Base-by-base conservation (phyloP, 139 green algal genomes). In the Coccomyxa sp. region DNA sequence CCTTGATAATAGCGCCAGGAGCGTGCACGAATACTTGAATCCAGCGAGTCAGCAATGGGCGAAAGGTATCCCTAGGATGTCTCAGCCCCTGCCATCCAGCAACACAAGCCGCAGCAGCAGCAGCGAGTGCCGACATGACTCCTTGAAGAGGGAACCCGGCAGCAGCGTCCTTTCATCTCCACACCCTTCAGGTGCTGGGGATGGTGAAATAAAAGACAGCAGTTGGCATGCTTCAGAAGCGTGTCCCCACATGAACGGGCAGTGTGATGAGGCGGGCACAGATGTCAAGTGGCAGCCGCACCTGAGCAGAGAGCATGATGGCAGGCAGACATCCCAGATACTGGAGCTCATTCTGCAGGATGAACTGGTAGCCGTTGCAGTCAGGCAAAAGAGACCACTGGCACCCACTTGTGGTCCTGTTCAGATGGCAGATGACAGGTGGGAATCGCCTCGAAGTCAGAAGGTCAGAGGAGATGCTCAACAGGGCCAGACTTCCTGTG, bases 351-450 rank as follows among this genome's bases (percentile, higher is more conserved):
- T 80, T 10, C 30, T 86, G 0, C 60, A 45, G 16, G 86, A 68
- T 3, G 57, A 86, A n/a, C 58, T 85, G n/a, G 45, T 89, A 58
- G 86, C 86, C 27, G 82, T 30, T 28, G 86, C 84, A 17, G 75
- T 89, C 15, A 80, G 81, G 4, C 76, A 81, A 57, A 67, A 76
- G 58, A 32, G 58, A 23, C 13, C 77, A 30, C 67, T 30, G 57
- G 30, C 45, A 31, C 4, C 77, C 77, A 31, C 23, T 68, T 51
- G 38, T 51, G 38, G 38, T 51, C 7, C 38, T 51, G 7, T 51
- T 7, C 38, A 51, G 3, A 51, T 51, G 38, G 7, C 38, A 51
- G n/a, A n/a, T n/a, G n/a, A n/a, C 10, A 16, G 27, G 45, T 67
- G 63, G 18, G 23, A 15, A 27, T 28, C 32, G 59, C 18, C 25